Evolutionary conservation across 208 protist species (phyloP).

Genomic region (Balamuthia mandrillaris): DNA sequence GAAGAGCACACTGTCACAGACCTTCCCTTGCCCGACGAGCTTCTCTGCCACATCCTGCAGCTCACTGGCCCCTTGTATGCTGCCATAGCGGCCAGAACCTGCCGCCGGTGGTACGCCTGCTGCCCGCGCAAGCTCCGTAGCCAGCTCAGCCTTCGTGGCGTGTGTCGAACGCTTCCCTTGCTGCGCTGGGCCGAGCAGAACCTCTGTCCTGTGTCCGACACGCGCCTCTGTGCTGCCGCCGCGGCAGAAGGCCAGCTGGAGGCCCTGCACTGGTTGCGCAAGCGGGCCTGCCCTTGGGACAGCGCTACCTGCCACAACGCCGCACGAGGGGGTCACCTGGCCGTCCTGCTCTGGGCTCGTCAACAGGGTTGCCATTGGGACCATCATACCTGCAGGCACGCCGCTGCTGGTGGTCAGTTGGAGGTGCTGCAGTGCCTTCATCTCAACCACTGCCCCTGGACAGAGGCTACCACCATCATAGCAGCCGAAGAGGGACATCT

Average conservation of each 20-base stretch:
- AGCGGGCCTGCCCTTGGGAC: background rate
- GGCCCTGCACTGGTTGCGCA: background rate
- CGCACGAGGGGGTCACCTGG: background rate
- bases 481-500: background rate
- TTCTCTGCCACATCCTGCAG: no score
- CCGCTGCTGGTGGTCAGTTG: background rate
- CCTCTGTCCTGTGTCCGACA: no score
- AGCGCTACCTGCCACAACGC: background rate
- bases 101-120: no score
- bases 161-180: no score
- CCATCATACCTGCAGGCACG: background rate
- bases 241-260: background rate
- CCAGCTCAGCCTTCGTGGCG: no score
- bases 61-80: no score
- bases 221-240: background rate
- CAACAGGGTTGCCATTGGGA: background rate
- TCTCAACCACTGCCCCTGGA: background rate
- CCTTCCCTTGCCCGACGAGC: no score
- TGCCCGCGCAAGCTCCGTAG: no score
- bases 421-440: background rate
- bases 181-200: no score
- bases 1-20: no score
- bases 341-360: background rate
- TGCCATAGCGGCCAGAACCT: no score
- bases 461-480: background rate